Base-by-base conservation (phyloP, 768 basidiomycete species). In the Dendrothele bispora region DNA sequence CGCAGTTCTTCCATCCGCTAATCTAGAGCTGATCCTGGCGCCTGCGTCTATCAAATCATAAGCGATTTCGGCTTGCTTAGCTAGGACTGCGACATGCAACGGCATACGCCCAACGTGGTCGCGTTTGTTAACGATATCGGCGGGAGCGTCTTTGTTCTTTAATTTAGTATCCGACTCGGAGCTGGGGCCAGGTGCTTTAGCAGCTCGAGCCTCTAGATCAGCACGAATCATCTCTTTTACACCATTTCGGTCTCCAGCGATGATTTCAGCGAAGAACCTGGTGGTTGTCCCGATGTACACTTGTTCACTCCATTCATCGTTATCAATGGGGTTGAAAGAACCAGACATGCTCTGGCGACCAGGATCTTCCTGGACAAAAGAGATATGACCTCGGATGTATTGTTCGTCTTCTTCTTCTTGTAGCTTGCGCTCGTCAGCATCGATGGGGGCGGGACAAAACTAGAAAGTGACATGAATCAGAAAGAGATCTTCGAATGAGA, bases 321-420 rank as follows among this genome's bases (percentile, higher is more conserved):
- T 78, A 51, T 86, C 82, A 56, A 84, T 83, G 0, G 82, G 82
- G 44, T 81, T 78, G 69, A 84, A 84, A 55, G 78, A 79, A 1
- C 83, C 83, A 1, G 81, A 75, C 32, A 84, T 75, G 30, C 64
- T 75, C 58, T 84, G 82, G 8, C 81, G 78, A 1, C 81, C 80
- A 3, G 81, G 82, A 51, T 84, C 74, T 43, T 82, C 78, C 53
- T 78, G n/a, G n/a, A n/a, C n/a, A n/a, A n/a, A n/a, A n/a, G 70
- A 55, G 47, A 83, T 71, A 15, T 78, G 71, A 5, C 79, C 82
- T 4, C 77, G 70, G 43, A 83, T 71, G 54, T 79, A 82, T 1
- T 56, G 55, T 41, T 79, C 71, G 46, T 82, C 77, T 55, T 84
- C 80, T 37, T 77, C 67, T 39, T 67, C 67, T 49, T 81, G 77